phyloP scores from a whole-genome alignment of 1,284 basidiomycete genomes.

The Ceratobasidium sp. region DNA sequence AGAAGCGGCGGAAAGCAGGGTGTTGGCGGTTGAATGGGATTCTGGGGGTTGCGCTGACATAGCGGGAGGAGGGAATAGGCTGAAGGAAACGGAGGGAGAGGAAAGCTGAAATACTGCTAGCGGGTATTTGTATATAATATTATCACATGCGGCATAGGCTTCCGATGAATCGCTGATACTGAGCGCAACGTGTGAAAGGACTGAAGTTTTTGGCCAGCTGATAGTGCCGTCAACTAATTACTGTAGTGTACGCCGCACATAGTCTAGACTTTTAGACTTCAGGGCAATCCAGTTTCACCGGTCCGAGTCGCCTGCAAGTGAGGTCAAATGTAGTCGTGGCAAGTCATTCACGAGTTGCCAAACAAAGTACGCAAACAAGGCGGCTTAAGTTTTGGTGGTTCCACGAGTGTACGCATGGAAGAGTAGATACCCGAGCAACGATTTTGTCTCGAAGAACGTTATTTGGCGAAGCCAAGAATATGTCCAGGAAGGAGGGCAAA shows the following conservation, averaged over 20 bases:
- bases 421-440: no score
- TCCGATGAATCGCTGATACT: constrained; percentile 15
- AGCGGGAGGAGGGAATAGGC: not conserved
- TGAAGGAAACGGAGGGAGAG: not conserved
- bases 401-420: no score
- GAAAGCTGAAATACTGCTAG: constrained; percentile 5
- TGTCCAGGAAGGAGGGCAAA: no score
- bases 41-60: not conserved
- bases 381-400: no score
- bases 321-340: constrained; percentile 36
- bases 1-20: constrained; percentile 16
- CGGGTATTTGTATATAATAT: not conserved
- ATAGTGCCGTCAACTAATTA: not conserved
- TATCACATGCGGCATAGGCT: not conserved
- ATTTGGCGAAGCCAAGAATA: no score
- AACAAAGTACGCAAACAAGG: no score
- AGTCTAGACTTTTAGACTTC: constrained; percentile 10
- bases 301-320: constrained; percentile 25
- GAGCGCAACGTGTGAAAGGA: not conserved
- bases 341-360: constrained; percentile 1
- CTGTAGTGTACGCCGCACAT: not conserved
- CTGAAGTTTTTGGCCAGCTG: constrained; percentile 9
- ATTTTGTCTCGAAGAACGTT: no score
- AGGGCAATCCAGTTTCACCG: not conserved
- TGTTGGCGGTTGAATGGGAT: constrained; percentile 3